phyloP scores from a whole-genome alignment of 331 rosid genomes.

The Cydonia oblonga region DNA sequence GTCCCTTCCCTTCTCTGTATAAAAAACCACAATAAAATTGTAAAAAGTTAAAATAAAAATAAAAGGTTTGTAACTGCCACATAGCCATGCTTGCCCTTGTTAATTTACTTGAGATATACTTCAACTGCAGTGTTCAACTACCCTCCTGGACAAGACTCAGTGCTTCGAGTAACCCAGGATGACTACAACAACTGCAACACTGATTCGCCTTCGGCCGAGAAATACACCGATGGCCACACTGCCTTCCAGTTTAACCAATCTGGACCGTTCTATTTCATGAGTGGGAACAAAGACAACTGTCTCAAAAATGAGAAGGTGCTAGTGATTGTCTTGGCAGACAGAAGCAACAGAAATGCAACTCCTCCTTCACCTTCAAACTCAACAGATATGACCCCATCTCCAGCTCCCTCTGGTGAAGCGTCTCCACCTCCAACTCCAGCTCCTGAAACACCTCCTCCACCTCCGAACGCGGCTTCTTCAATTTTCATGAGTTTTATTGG shows the following conservation, averaged over 20 bases:
- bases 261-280: constrained; percentile 55
- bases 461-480: constrained; percentile 51
- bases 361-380: constrained; percentile 9
- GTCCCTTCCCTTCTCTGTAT: background rate
- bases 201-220: constrained; percentile 14
- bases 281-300: constrained; percentile 58
- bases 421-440: constrained; percentile 38
- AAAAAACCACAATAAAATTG: background rate
- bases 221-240: constrained; percentile 57
- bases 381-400: constrained; percentile 10
- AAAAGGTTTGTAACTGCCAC: background rate
- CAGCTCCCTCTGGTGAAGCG: constrained; percentile 28
- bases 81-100: background rate
- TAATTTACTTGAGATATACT: background rate
- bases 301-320: constrained; percentile 55
- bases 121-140: constrained; percentile 54
- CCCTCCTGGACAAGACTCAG: constrained; percentile 55
- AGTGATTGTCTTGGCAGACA: constrained; percentile 48
- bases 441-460: constrained; percentile 38
- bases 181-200: constrained; percentile 56
- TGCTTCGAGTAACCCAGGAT: constrained; percentile 42
- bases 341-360: constrained; percentile 21
- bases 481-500: constrained; percentile 25
- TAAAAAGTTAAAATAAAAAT: too few species aligned
- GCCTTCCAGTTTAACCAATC: constrained; percentile 31